Evolutionary conservation across 306 rosid genomes (phyloP).

Genomic region (Adenanthera pavonina): DNA sequence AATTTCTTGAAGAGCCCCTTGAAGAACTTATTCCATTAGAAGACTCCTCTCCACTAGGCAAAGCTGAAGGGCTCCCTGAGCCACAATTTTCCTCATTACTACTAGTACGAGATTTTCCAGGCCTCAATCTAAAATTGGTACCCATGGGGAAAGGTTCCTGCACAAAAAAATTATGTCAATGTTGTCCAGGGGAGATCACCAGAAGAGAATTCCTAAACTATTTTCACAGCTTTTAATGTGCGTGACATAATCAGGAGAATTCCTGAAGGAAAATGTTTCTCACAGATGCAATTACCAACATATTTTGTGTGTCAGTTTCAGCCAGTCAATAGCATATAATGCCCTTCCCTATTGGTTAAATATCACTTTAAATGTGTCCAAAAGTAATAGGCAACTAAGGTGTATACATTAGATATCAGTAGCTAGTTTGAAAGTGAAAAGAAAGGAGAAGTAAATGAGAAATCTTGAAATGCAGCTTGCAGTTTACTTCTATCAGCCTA

Average conservation of each 20-base stretch:
- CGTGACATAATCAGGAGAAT: slow-evolving; percentile 2
- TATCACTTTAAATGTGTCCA: background rate
- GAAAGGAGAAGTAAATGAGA: background rate
- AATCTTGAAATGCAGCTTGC: background rate
- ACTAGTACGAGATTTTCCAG: slow-evolving; percentile 59
- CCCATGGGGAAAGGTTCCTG: slow-evolving; percentile 96
- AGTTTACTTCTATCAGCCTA: slow-evolving; percentile 19
- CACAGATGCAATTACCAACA: background rate
- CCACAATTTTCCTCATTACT: slow-evolving; percentile 57
- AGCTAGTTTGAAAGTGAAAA: background rate
- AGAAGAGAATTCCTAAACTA: slow-evolving; percentile 28
- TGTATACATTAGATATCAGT: slow-evolving; percentile 2
- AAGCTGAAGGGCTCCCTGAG: slow-evolving; percentile 57
- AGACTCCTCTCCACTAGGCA: slow-evolving; percentile 64
- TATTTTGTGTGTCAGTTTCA: background rate
- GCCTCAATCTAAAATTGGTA: slow-evolving; percentile 62
- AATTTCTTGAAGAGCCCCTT: slow-evolving; percentile 46
- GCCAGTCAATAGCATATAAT: background rate
- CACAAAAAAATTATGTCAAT: slow-evolving; percentile 34
- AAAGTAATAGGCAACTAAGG: background rate
- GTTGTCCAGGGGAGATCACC: slow-evolving; percentile 12
- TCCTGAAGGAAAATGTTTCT: slow-evolving; percentile 17
- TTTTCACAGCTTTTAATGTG: background rate
- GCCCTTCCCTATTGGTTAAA: background rate
- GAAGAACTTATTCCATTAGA: slow-evolving; percentile 53